phyloP scores from a whole-genome alignment of 2,329 filamentous ascomycete genomes.

The Trichothecium roseum region DNA sequence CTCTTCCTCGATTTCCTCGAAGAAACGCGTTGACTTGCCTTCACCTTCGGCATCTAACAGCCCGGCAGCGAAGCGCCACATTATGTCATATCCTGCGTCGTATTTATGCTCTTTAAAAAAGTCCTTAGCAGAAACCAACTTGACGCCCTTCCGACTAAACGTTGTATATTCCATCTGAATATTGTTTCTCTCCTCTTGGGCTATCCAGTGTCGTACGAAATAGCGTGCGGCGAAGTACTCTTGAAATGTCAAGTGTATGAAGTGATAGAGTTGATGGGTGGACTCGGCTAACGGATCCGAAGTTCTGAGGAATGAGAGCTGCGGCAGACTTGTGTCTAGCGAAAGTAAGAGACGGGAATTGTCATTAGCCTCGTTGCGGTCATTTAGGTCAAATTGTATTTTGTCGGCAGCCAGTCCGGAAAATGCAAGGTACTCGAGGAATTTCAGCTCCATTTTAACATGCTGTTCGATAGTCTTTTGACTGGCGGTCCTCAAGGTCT shows the following conservation, averaged over 20 bases:
- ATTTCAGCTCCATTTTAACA: conserved; percentile 9
- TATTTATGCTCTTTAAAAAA: conserved; percentile 28
- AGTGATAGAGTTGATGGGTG: conserved; percentile 21
- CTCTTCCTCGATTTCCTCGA: conserved; percentile 18
- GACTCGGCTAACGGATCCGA: conserved; percentile 14
- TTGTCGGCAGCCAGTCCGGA: conserved; percentile 19
- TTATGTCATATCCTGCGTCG: conserved; percentile 22
- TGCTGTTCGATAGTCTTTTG: background rate
- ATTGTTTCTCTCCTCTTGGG: background rate
- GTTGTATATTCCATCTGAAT: conserved; percentile 7
- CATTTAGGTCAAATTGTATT: conserved; percentile 17
- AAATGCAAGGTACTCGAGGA: conserved; percentile 24
- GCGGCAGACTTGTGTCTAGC: conserved; percentile 9
- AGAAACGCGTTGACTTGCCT: conserved; percentile 11
- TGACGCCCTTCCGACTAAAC: conserved; percentile 3
- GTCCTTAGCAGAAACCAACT: conserved; percentile 3
- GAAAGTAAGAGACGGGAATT: conserved; percentile 4
- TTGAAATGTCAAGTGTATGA: conserved; percentile 31
- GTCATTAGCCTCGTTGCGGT: conserved; percentile 6
- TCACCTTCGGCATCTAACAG: conserved; percentile 15
- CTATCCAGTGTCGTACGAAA: conserved; percentile 21
- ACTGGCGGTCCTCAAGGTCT: conserved; percentile 8
- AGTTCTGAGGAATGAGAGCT: conserved; percentile 25
- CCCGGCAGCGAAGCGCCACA: conserved; percentile 32
- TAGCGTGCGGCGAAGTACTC: conserved; percentile 30